Conservation (phyloP, 2,329 filamentous ascomycete species). For the Epichloe festucae region DNA sequence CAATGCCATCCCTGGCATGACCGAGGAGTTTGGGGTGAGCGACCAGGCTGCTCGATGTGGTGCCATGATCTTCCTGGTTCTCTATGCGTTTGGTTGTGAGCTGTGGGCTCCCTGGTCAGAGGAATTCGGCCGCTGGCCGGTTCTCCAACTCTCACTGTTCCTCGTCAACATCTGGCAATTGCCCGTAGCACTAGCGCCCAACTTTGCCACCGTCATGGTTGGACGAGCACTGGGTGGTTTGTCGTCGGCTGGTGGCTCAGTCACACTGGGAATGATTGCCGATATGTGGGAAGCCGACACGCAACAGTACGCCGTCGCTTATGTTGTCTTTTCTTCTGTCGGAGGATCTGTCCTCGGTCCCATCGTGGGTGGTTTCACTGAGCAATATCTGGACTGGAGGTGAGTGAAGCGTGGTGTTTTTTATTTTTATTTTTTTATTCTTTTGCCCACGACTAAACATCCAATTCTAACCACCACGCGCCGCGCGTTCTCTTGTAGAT, state of each 20-base stretch:
- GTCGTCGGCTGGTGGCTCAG: constrained; percentile 58
- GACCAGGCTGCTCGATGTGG: constrained; percentile 57
- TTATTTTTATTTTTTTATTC: background rate
- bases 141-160: constrained; percentile 60
- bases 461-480: background rate
- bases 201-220: constrained; percentile 57
- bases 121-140: constrained; percentile 64
- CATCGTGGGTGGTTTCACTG: constrained; percentile 65
- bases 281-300: constrained; percentile 59
- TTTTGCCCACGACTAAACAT: background rate
- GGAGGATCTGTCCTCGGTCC: constrained; percentile 65
- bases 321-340: constrained; percentile 67
- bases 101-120: constrained; percentile 83
- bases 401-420: constrained; percentile 17
- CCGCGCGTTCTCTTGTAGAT: constrained; percentile 13
- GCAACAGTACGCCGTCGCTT: constrained; percentile 65
- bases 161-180: constrained; percentile 69
- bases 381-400: constrained; percentile 54
- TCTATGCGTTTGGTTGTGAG: constrained; percentile 78
- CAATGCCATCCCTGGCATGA: constrained; percentile 52
- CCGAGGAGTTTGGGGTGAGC: constrained; percentile 54
- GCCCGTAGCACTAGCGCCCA: constrained; percentile 58
- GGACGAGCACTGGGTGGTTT: constrained; percentile 59
- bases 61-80: constrained; percentile 64
- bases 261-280: constrained; percentile 63